Evolutionary conservation across 176 grass and related monocot species (phyloP).

Genomic region (Rhipidocladum racemiflorum): DNA sequence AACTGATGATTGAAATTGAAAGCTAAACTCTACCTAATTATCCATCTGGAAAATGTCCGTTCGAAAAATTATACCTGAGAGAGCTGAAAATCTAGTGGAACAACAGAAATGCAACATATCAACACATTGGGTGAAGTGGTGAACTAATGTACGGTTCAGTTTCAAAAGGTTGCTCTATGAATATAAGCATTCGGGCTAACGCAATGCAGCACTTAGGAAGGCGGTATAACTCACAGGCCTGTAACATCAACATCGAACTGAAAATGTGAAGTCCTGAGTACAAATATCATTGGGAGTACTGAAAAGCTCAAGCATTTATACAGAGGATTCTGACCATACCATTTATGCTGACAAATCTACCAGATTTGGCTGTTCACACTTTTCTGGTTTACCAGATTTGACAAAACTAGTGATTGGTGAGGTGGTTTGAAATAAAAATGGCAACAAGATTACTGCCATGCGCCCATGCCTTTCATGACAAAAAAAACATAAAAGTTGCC

Average conservation of each 20-base stretch:
- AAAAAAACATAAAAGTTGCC: not conserved
- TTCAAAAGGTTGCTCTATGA: not conserved
- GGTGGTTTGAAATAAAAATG: not conserved
- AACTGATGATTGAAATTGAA: not conserved
- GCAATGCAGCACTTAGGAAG: not conserved
- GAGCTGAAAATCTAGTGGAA: not conserved
- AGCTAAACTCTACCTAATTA: not conserved
- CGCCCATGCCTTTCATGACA: not conserved
- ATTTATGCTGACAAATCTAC: not conserved
- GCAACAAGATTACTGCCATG: not conserved
- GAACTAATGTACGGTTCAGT: not conserved
- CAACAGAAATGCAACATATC: slow-evolving; percentile 3
- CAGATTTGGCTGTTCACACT: not conserved
- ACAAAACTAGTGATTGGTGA: not conserved
- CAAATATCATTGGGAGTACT: not conserved
- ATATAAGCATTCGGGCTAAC: not conserved
- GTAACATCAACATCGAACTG: not conserved
- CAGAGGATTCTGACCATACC: not conserved
- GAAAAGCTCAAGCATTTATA: not conserved
- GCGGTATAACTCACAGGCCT: not conserved
- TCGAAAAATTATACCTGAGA: not conserved
- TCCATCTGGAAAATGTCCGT: not conserved
- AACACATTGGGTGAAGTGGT: not conserved
- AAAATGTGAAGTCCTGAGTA: not conserved
- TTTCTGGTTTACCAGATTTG: not conserved